These are phyloP conservation scores for Geotrichum reessii DNA, from an alignment of 1,139 yeast species.

Conservation along the genomic window DNA sequence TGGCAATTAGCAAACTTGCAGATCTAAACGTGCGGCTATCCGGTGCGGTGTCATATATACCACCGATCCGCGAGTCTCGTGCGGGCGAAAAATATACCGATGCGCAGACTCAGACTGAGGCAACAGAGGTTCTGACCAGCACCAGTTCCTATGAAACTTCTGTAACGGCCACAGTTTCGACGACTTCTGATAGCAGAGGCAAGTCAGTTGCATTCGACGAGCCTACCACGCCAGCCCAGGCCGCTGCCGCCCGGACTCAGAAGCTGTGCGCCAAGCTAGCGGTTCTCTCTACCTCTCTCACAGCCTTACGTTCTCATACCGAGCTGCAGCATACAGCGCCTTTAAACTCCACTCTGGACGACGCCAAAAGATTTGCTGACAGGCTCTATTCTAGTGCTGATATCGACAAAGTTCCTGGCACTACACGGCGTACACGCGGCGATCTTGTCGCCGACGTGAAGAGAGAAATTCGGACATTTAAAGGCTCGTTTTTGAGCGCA, in stretches of 20 bases:
- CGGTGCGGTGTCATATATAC: conserved; percentile 23
- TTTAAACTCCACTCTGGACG: conserved; percentile 5
- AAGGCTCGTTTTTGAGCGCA: conserved; percentile 31
- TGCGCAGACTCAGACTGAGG: conserved; percentile 32
- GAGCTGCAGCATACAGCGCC: conserved; percentile 5
- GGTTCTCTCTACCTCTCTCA: background rate
- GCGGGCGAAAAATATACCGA: conserved; percentile 28
- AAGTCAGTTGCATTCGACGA: conserved; percentile 11
- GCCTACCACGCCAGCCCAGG: conserved; percentile 3
- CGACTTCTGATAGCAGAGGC: conserved; percentile 2
- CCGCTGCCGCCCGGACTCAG: conserved; percentile 3
- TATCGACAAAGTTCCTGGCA: conserved; percentile 11
- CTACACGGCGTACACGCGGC: background rate
- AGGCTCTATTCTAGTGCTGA: conserved; percentile 8
- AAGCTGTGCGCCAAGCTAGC: conserved; percentile 5
- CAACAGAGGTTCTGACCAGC: background rate
- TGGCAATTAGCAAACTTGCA: conserved; percentile 24
- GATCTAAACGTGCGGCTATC: conserved; percentile 25
- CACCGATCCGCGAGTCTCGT: conserved; percentile 23
- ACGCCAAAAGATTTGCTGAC: conserved; percentile 3
- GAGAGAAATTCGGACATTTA: conserved; percentile 34
- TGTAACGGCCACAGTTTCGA: conserved; percentile 9
- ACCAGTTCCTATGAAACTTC: conserved; percentile 4
- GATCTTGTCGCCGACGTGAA: conserved; percentile 26
- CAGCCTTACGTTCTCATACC: background rate